Evolutionary conservation across 768 basidiomycete species (phyloP).

Genomic region (Trichaptum fuscoviolaceum): DNA sequence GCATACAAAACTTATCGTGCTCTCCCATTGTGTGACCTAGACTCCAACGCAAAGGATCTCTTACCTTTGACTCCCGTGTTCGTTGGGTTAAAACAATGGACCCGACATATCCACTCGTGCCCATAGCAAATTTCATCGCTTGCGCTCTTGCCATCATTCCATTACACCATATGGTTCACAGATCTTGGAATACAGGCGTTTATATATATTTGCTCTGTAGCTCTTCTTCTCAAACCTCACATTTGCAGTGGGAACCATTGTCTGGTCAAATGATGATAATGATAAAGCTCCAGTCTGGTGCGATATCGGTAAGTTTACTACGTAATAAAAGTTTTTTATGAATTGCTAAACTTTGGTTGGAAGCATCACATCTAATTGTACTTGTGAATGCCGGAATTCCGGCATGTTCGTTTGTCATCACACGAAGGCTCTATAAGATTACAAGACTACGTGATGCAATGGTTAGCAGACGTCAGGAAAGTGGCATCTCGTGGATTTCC

Average conservation of each 20-base stretch:
- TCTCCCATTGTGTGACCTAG: no score
- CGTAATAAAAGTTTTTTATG: not conserved
- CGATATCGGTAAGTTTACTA: constrained; percentile 42
- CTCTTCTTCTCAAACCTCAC: constrained; percentile 19
- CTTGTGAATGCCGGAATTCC: constrained; percentile 32
- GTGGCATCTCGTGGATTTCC: not conserved
- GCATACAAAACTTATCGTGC: no score
- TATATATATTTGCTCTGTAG: constrained; percentile 31
- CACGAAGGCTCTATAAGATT: constrained; percentile 44
- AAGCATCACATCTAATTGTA: constrained; percentile 35
- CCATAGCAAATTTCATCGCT: constrained; percentile 34
- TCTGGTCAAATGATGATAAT: constrained; percentile 28
- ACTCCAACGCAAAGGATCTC: no score
- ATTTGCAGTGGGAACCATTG: constrained; percentile 29
- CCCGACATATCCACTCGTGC: constrained; percentile 26
- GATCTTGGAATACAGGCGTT: constrained; percentile 26
- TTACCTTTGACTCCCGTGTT: no score
- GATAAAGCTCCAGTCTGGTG: constrained; percentile 43
- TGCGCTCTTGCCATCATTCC: constrained; percentile 41
- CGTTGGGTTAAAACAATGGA: constrained; percentile 11
- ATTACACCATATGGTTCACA: constrained; percentile 40
- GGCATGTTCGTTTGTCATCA: constrained; percentile 39
- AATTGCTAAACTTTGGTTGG: not conserved
- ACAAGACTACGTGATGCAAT: constrained; percentile 48
- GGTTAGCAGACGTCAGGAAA: constrained; percentile 40